These are phyloP conservation scores for Helotiales sp. DNA, from an alignment of 2,329 filamentous ascomycete species.

Conservation along the genomic window DNA sequence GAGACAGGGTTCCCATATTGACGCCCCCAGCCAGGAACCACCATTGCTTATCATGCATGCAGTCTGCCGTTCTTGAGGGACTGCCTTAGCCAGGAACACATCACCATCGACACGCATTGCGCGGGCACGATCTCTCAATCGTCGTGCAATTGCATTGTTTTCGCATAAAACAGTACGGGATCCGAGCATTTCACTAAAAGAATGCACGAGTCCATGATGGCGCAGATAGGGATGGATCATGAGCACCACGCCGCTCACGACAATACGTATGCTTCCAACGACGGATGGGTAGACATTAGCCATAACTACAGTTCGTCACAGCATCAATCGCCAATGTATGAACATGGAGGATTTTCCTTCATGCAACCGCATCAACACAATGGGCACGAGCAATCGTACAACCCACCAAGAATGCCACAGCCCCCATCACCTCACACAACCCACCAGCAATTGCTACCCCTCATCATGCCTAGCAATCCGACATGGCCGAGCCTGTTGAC, in stretches of 20 bases:
- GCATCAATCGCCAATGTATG: conserved; percentile 68
- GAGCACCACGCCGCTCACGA: conserved; percentile 33
- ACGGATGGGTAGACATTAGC: conserved; percentile 57
- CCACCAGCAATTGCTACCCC: conserved; percentile 61
- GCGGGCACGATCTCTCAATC: conserved; percentile 19
- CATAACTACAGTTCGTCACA: conserved; percentile 48
- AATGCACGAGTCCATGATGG: conserved; percentile 39
- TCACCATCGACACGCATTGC: conserved; percentile 25
- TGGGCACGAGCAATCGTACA: conserved; percentile 55
- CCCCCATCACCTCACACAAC: conserved; percentile 51
- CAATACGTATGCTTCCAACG: conserved; percentile 43
- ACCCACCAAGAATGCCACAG: conserved; percentile 50
- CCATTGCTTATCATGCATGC: conserved; percentile 39
- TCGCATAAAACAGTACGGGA: conserved; percentile 19
- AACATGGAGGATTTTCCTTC: conserved; percentile 67
- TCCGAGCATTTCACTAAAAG: conserved; percentile 19
- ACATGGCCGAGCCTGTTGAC: conserved; percentile 83
- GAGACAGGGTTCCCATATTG: conserved; percentile 32
- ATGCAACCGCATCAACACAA: conserved; percentile 59
- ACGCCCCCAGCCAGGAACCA: conserved; percentile 36
- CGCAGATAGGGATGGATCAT: conserved; percentile 37
- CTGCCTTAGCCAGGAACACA: conserved; percentile 37
- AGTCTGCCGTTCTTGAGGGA: conserved; percentile 36
- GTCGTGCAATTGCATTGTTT: conserved; percentile 20
- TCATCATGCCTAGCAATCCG: conserved; percentile 67